Percentiles rank a stretch among this genome's conserved stretches.
These are phyloP conservation scores for Geotrichum citri-aurantii DNA, from an alignment of 1,139 yeast genomes.

Conservation along the genomic window DNA sequence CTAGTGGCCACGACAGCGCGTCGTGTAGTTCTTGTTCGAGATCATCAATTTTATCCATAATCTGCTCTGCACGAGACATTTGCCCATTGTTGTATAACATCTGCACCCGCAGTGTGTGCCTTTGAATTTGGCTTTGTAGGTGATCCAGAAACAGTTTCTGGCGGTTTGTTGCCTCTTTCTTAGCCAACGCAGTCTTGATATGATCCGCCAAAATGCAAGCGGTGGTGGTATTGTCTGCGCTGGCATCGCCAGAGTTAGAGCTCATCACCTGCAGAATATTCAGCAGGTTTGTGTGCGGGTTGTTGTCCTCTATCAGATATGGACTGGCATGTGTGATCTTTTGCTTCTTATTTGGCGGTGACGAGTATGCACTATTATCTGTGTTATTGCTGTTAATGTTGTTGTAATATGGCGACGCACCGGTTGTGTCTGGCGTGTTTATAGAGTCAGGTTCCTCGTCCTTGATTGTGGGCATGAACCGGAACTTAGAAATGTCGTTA, in stretches of 20 bases:
- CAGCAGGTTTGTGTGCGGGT: constrained; percentile 4
- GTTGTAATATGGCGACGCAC: neutral
- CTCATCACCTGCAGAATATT: constrained; percentile 13
- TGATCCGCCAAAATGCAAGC: constrained; percentile 10
- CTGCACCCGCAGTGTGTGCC: constrained; percentile 14
- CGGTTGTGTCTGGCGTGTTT: constrained; percentile 6
- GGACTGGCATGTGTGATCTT: neutral
- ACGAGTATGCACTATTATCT: neutral
- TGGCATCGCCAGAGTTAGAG: neutral
- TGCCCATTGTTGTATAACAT: constrained; percentile 13
- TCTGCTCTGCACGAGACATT: constrained; percentile 6
- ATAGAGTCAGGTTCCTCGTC: neutral
- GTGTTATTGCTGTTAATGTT: neutral
- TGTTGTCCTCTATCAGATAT: neutral
- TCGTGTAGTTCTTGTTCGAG: constrained; percentile 15
- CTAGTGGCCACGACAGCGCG: constrained; percentile 1
- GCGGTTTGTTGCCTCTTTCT: constrained; percentile 9
- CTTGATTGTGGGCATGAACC: neutral
- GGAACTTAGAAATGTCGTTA: neutral
- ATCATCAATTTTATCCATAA: constrained; percentile 15
- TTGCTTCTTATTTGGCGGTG: neutral
- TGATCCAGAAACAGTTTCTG: constrained; percentile 9
- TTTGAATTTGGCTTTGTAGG: constrained; percentile 14
- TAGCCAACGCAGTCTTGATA: constrained; percentile 10
- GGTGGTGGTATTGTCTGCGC: neutral